Percentiles rank a stretch among this genome's conserved stretches.
These are phyloP conservation scores for Pseudogymnoascus verrucosus DNA, from an alignment of 2,329 filamentous ascomycete species.

Conservation along the genomic window DNA sequence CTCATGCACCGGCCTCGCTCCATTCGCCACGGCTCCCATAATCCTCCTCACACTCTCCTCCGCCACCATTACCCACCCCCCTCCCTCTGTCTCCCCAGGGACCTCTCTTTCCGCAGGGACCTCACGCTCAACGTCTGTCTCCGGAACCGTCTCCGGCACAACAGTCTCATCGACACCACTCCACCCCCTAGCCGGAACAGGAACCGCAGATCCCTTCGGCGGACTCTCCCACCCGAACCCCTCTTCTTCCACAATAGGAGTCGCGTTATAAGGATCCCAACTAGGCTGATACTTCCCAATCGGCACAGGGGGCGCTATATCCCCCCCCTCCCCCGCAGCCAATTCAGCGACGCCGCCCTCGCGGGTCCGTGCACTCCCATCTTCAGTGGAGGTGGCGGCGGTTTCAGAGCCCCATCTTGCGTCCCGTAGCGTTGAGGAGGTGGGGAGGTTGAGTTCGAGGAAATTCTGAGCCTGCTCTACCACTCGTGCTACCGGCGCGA, in stretches of 20 bases:
- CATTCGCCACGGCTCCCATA: background rate
- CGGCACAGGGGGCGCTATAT: constrained; percentile 23
- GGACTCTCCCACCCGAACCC: constrained; percentile 24
- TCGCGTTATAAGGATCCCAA: constrained; percentile 29
- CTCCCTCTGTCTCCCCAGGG: background rate
- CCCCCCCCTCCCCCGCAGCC: constrained; percentile 4
- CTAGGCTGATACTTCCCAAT: constrained; percentile 30
- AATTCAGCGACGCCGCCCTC: background rate
- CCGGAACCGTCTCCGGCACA: background rate
- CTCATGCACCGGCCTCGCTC: background rate
- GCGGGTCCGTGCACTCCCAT: background rate
- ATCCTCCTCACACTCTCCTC: background rate
- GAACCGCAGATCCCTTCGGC: background rate
- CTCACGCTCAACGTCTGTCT: background rate
- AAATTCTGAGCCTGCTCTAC: background rate
- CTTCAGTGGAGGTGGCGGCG: no score
- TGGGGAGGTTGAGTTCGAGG: background rate
- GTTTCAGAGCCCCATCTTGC: background rate
- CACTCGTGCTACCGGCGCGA: no score
- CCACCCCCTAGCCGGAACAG: background rate
- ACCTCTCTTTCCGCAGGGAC: background rate
- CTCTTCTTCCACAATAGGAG: constrained; percentile 33
- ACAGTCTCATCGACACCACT: background rate
- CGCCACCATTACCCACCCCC: background rate
- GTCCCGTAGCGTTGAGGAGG: background rate